These are phyloP conservation scores for Baorangia bicolor DNA, from an alignment of 768 basidiomycete species.

Conservation along the genomic window DNA sequence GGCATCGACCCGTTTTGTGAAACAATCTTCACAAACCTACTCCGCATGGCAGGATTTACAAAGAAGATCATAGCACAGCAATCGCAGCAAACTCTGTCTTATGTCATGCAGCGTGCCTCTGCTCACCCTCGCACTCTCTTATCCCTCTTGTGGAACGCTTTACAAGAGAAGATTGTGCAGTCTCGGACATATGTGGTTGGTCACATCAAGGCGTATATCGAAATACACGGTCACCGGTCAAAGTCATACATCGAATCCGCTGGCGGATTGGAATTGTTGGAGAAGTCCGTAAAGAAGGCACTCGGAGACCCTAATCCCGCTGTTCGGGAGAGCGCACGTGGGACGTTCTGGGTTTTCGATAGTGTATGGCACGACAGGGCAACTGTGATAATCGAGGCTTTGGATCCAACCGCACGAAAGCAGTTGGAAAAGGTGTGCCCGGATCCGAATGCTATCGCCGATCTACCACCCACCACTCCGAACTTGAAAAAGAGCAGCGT, in stretches of 20 bases:
- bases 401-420: constrained; percentile 72
- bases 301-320: constrained; percentile 77
- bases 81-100: constrained; percentile 69
- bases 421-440: constrained; percentile 88
- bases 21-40: constrained; percentile 65
- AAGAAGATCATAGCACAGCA: constrained; percentile 90
- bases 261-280: constrained; percentile 68
- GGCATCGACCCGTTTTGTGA: constrained; percentile 82
- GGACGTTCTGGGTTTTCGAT: constrained; percentile 79
- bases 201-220: constrained; percentile 77
- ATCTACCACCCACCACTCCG: constrained; percentile 52
- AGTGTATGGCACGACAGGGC: constrained; percentile 73
- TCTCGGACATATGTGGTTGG: constrained; percentile 61
- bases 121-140: constrained; percentile 68
- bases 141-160: constrained; percentile 61
- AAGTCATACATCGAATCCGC: constrained; percentile 66
- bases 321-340: constrained; percentile 72
- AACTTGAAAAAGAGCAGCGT: constrained; percentile 75
- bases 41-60: constrained; percentile 86
- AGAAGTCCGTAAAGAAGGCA: constrained; percentile 69
- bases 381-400: constrained; percentile 53
- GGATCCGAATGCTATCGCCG: constrained; percentile 42
- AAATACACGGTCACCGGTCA: constrained; percentile 64
- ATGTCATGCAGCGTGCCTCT: constrained; percentile 69
- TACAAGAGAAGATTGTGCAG: constrained; percentile 82